phyloP scores from a whole-genome alignment of 192 early-diverging fungal species.

The Phycomyces blakesleeanus region DNA sequence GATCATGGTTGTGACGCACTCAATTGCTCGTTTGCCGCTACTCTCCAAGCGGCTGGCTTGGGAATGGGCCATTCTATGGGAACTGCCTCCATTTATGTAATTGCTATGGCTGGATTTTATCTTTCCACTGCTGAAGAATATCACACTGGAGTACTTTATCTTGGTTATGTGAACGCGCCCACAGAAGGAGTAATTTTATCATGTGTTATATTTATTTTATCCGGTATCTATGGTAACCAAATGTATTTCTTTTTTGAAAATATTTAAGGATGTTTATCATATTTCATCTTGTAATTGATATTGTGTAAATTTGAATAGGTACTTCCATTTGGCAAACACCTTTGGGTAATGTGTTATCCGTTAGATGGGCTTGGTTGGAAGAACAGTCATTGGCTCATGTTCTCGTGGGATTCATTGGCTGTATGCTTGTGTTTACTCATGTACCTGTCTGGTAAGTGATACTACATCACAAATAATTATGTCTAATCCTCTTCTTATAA shows the following conservation, averaged over 20 bases:
- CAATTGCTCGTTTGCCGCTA: constrained; percentile 30
- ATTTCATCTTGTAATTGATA: too few species aligned
- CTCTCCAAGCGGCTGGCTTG: constrained; percentile 19
- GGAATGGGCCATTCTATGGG: constrained; percentile 21
- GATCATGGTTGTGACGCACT: constrained; percentile 72
- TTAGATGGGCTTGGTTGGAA: not conserved
- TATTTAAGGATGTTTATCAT: too few species aligned
- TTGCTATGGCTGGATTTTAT: constrained; percentile 60
- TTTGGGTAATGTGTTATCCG: not conserved
- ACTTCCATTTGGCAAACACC: constrained; percentile 7
- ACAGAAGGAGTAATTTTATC: constrained; percentile 82
- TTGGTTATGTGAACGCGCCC: constrained; percentile 80
- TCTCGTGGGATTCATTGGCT: constrained; percentile 21
- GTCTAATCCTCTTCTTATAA: not conserved
- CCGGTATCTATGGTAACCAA: constrained; percentile 52
- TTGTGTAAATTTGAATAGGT: not conserved
- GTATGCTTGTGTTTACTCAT: constrained; percentile 32
- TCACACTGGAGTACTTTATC: constrained; percentile 81
- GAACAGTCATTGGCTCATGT: constrained; percentile 4
- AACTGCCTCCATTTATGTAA: constrained; percentile 17
- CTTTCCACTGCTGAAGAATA: constrained; percentile 91
- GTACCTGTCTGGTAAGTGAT: constrained; percentile 32
- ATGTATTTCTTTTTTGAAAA: not conserved
- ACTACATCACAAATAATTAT: not conserved
- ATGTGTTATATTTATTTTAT: constrained; percentile 53